Evolutionary conservation across 208 protist species (phyloP).

Genomic region (Leishmania tropica): DNA sequence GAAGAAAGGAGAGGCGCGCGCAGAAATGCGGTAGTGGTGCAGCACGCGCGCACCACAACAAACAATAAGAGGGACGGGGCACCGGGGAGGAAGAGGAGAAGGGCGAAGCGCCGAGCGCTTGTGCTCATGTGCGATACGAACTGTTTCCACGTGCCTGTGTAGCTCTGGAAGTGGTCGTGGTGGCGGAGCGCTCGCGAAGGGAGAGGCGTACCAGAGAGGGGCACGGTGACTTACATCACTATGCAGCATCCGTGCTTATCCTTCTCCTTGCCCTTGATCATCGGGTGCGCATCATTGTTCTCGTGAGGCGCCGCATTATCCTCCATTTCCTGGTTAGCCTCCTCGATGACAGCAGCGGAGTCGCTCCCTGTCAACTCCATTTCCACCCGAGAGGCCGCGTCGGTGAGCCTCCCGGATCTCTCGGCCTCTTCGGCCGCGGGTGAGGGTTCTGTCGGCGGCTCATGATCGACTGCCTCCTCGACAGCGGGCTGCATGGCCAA

Average conservation of each 20-base stretch:
- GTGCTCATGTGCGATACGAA: background rate
- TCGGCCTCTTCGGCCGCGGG: background rate
- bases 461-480: background rate
- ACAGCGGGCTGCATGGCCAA: background rate
- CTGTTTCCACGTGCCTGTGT: background rate
- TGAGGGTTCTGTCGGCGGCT: background rate
- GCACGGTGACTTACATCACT: constrained; percentile 26
- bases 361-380: background rate
- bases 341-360: background rate
- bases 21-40: background rate
- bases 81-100: background rate
- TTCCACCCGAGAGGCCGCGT: background rate
- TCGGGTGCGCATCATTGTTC: background rate
- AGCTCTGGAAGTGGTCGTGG: background rate
- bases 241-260: constrained; percentile 39
- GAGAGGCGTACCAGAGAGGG: background rate
- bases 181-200: background rate
- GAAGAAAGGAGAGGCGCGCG: background rate
- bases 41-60: background rate
- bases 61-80: background rate
- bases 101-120: background rate
- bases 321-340: background rate
- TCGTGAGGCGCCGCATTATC: background rate
- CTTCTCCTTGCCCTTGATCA: constrained; percentile 25
- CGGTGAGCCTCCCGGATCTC: background rate